Base-by-base conservation (phyloP, 371 early-diverging fungal genomes). In the Mortierella sp. region DNA sequence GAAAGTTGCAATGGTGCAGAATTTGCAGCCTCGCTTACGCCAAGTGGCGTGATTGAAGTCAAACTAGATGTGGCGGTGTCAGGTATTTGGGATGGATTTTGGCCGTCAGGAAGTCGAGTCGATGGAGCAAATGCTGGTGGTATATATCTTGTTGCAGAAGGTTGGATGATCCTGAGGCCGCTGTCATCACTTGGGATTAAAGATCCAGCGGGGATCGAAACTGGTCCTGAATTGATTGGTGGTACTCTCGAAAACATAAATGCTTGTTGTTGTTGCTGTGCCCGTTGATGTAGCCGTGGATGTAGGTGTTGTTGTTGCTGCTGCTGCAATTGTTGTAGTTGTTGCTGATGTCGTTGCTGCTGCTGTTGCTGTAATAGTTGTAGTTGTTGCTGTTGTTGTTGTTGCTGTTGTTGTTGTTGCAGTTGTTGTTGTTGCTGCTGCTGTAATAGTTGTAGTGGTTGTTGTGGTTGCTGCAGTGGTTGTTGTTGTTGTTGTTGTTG, bases 251-350 rank as follows among this genome's bases (percentile, higher is more conserved):
- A 48, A 16, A 11, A 15, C 43, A 43, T 43, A 43, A 10, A 48
- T 48, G 48, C 19, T 48, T 52, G 52, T 52, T n/a, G 52, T n/a
- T 52, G 8, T 7, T 21, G 52, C 52, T n/a, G 19, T 52, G 8
- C 13, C 21, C 8, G 52, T 52, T 52, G 52, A 7, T 11, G n/a
- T n/a, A 8, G 21, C 52, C 3, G 13, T 52, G 5, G 52, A 3
- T 52, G 52, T n/a, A 52, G 52, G 10, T 52, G 52, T 19, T 52
- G 52, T n/a, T n/a, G 52, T 11, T 52, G 52, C n/a, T 52, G 52
- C 8, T 2, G 52, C 52, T 52, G 52, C 13, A 11, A 15, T 43
- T 8, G 13, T 15, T 43, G 43, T 43, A 10, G 43, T 41, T 10
- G 41, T 41, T 41, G 41, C 10, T 41, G 41, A 7, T 4, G 41